Percentiles rank a stretch among this genome's conserved stretches.
phyloP scores from a whole-genome alignment of 257 asterid species.

The Avicennia marina region DNA sequence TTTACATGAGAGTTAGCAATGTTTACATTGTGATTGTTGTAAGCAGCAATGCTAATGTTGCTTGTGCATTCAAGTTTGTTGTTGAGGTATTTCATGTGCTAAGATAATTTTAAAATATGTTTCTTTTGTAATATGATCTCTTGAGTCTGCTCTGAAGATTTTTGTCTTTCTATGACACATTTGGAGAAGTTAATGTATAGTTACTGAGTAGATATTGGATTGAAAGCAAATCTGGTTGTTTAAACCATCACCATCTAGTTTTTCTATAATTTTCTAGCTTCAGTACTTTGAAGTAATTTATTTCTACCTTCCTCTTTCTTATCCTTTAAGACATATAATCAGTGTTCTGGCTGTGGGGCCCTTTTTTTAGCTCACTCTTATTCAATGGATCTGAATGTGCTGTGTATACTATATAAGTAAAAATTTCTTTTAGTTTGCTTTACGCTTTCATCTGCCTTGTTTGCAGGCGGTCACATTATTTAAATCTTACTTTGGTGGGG shows the following conservation, averaged over 20 bases:
- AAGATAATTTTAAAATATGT: not conserved
- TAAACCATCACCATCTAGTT: not conserved
- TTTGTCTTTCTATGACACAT: not conserved
- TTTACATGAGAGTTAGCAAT: slow-evolving; percentile 96
- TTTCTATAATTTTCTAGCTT: slow-evolving; percentile 10
- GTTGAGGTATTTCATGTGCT: slow-evolving; percentile 71
- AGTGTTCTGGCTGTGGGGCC: not conserved
- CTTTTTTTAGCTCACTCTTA: slow-evolving; percentile 13
- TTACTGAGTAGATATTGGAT: not conserved
- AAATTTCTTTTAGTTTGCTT: slow-evolving; percentile 19
- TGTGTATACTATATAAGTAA: slow-evolving; percentile 8
- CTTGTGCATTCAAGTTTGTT: slow-evolving; percentile 97
- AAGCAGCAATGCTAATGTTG: slow-evolving; percentile 98
- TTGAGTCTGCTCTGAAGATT: slow-evolving; percentile 12
- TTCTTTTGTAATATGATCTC: no score
- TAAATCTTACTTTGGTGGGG: slow-evolving; percentile 95
- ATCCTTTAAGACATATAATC: slow-evolving; percentile 3
- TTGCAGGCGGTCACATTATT: slow-evolving; percentile 93
- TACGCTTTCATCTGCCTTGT: slow-evolving; percentile 22
- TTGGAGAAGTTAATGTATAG: no score
- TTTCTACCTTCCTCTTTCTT: not conserved
- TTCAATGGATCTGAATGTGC: slow-evolving; percentile 10
- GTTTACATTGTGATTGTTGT: slow-evolving; percentile 98
- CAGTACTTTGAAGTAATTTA: not conserved
- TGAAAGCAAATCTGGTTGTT: slow-evolving; percentile 2